Conservation (phyloP, 73 alveolate genomes). For the Paramecium pentaurelia region DNA sequence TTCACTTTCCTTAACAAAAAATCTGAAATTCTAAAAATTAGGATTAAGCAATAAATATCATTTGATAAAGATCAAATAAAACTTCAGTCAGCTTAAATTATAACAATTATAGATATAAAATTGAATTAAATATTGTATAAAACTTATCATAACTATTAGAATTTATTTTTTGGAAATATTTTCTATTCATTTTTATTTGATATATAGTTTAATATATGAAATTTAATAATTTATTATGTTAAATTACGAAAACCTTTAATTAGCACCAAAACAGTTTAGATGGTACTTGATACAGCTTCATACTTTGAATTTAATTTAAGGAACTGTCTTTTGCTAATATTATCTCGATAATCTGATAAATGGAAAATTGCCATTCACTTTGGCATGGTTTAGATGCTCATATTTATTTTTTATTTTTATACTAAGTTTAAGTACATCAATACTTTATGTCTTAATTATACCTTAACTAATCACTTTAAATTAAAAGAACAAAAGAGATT, state of each 20-base stretch:
- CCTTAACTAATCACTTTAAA: not conserved
- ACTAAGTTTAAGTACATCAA: not conserved
- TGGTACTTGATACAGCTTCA: not conserved
- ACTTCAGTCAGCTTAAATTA: not conserved
- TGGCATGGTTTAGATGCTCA: not conserved
- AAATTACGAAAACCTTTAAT: not conserved
- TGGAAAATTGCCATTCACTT: not conserved
- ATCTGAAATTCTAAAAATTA: not conserved
- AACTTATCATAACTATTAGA: not conserved
- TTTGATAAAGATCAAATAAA: not conserved
- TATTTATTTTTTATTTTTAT: not conserved
- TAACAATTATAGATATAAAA: not conserved
- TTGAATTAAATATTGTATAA: not conserved
- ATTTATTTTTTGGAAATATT: not conserved
- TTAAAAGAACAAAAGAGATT: not conserved
- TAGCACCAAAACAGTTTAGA: not conserved
- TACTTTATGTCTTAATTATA: not conserved
- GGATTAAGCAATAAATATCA: conserved; percentile 10
- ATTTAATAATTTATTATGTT: not conserved
- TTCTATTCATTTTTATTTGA: too few species aligned
- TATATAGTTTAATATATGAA: not conserved
- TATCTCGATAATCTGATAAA: not conserved
- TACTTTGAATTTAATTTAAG: not conserved
- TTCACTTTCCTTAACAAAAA: not conserved
- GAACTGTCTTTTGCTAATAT: not conserved